Evolutionary conservation across 164 flowering plant species (phyloP), one percentile per base, ranked within the genome.

Genomic region (Vitis rotundifolia): DNA sequence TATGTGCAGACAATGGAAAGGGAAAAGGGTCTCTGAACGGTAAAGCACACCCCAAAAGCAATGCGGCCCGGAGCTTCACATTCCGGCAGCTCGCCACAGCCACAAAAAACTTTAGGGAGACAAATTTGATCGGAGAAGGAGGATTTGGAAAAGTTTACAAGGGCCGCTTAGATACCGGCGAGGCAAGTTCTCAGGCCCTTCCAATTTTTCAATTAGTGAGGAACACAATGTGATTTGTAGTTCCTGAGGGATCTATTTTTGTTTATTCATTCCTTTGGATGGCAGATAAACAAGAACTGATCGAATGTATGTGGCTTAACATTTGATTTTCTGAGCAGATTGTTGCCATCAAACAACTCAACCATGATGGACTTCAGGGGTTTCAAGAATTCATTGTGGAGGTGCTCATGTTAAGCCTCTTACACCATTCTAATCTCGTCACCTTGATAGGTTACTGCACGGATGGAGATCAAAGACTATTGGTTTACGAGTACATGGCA

Each of bases 401-500:
- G 80, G 96, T 93, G 69, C 91, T 93, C 19, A 86, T 93, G 96
- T 75, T 93, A 66, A 93, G 97, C 69, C 80, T 91, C 13, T 69
- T 93, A 15, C 98, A 90, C 71, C 98, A 93, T 80, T 58, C 81
- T 47, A 87, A 93, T 72, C 97, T 93, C 50, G 98, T 93, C 29
- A 93, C 84, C 64, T 79, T 91, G 86, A 82, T 80, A 18, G 98
- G 98, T 7, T 93, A 90, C 73, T 91, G 97, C 68, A 77, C 91
- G 11, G 84, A 91, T 63, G 96, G 97, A 52, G 89, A 89, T 77
- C 97, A 93, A 63, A 85, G 98, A 57, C 90, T 93, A 4, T 76
- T 93, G 79, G 97, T 90, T 68, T 93, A 93, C 61, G 97, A 93
- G 75, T 93, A 82, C 79, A 90, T 93, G 98, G 74, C 89, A 7